Percentiles rank a stretch among this genome's conserved stretches.
Conservation (phyloP, 345 rosid species). For the Jatropha curcas region DNA sequence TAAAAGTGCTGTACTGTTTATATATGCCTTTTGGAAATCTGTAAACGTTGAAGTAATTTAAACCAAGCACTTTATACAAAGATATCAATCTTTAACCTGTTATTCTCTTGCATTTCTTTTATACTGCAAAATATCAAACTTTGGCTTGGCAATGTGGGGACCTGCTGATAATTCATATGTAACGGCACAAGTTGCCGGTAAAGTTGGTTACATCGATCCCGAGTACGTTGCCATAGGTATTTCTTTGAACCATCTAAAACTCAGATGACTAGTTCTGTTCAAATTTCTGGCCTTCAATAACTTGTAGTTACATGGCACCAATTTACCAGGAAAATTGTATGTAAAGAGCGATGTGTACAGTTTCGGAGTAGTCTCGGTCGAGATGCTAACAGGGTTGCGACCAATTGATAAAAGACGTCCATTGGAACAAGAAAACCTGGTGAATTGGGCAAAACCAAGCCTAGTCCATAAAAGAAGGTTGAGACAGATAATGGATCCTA, state of each 20-base stretch:
- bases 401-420: background rate
- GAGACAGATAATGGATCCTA: background rate
- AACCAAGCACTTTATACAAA: too few relatives aligned
- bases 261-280: background rate
- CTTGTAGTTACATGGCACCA: background rate
- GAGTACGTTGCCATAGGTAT: background rate
- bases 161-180: background rate
- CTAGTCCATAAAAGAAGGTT: background rate
- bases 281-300: background rate
- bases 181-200: background rate
- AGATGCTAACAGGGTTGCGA: conserved; percentile 1
- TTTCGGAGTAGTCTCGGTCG: background rate
- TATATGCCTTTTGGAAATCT: background rate
- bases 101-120: background rate
- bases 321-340: conserved; percentile 3
- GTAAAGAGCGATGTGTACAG: conserved; percentile 8
- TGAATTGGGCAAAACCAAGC: background rate
- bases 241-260: background rate
- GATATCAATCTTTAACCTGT: too few relatives aligned
- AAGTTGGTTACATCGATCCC: background rate
- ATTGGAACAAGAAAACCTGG: background rate
- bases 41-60: too few relatives aligned
- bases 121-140: conserved; percentile 1
- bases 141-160: conserved; percentile 15
- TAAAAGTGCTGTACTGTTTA: background rate